These are phyloP conservation scores for Aureobasidium sp. DNA, from an alignment of 2,329 filamentous ascomycete species.

Conservation along the genomic window DNA sequence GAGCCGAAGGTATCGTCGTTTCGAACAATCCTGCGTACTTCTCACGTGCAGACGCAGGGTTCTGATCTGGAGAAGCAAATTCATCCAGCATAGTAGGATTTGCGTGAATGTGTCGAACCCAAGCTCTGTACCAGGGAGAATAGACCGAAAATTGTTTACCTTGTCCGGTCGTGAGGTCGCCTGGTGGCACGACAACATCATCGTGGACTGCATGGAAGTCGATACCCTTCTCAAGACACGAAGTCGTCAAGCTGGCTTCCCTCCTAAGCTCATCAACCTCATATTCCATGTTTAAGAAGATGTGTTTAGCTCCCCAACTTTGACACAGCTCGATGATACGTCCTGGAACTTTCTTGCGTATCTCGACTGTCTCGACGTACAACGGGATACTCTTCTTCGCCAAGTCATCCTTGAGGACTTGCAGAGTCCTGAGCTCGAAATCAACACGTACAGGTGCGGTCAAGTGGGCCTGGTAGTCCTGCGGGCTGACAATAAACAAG, in stretches of 20 bases:
- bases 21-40: constrained; percentile 74
- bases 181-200: constrained; percentile 74
- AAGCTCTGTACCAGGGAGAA: constrained; percentile 70
- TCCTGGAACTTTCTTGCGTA: constrained; percentile 54
- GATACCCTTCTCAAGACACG: constrained; percentile 56
- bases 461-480: constrained; percentile 78
- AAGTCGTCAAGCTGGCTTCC: constrained; percentile 59
- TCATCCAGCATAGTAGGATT: constrained; percentile 61
- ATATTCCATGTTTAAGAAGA: constrained; percentile 83
- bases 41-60: constrained; percentile 49
- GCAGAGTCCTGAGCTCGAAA: constrained; percentile 68
- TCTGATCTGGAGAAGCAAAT: constrained; percentile 51
- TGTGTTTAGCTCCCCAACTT: constrained; percentile 64
- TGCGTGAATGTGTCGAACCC: constrained; percentile 65
- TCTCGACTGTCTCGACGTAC: constrained; percentile 63
- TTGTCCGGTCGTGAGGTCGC: constrained; percentile 55
- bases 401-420: constrained; percentile 58
- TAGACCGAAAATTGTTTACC: constrained; percentile 82
- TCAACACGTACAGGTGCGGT: constrained; percentile 68
- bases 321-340: constrained; percentile 59
- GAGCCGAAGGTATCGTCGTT: constrained; percentile 64
- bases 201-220: constrained; percentile 69
- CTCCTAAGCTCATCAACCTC: constrained; percentile 83
- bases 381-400: constrained; percentile 68
- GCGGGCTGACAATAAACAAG: constrained; percentile 71